Conservation (phyloP, 441 rosid genomes). For the Metrosideros polymorpha region DNA sequence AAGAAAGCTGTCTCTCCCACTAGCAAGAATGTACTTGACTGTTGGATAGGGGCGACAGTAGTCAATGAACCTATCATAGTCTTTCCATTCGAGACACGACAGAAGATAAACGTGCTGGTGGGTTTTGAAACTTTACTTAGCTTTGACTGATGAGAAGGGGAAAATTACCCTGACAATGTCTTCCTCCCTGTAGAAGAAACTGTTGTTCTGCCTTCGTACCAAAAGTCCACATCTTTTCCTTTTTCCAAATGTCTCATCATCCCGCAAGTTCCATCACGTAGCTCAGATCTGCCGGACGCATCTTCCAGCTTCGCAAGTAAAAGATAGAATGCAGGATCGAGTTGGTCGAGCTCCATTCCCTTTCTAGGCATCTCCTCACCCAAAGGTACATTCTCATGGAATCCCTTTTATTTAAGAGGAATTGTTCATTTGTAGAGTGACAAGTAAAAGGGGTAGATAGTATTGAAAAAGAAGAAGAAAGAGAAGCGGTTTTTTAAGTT, state of each 20-base stretch:
- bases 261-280: neutral
- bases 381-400: constrained; percentile 31
- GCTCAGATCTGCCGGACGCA: neutral
- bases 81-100: neutral
- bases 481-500: too few relatives aligned
- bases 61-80: neutral
- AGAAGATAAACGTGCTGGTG: neutral
- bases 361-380: constrained; percentile 62
- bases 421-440: too few relatives aligned
- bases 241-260: constrained; percentile 17
- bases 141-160: neutral
- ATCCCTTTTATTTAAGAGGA: too few relatives aligned
- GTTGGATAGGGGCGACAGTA: neutral
- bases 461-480: too few relatives aligned
- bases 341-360: constrained; percentile 39
- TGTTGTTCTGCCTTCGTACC: neutral
- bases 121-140: neutral
- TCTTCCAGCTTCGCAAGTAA: constrained; percentile 25
- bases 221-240: neutral
- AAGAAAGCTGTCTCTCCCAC: neutral
- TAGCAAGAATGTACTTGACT: neutral
- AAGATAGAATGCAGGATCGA: constrained; percentile 32
- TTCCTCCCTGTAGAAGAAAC: neutral
- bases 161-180: neutral
- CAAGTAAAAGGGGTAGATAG: too few relatives aligned